phyloP scores from a whole-genome alignment of 345 rosid species.

The Punica granatum region DNA sequence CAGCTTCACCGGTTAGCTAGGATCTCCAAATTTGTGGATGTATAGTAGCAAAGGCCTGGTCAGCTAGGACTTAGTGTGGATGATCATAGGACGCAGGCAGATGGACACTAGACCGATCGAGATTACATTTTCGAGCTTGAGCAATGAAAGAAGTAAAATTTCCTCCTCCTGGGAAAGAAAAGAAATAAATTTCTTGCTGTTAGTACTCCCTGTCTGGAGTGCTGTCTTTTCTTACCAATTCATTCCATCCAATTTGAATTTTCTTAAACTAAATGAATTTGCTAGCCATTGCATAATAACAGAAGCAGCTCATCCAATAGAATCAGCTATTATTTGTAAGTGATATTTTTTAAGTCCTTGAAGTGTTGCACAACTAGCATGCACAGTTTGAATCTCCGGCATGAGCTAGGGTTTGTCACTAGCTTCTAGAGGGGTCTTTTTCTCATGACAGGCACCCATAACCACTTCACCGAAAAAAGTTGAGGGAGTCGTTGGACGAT shows the following conservation, averaged over 20 bases:
- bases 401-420: neutral
- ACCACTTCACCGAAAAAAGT: conserved; percentile 1
- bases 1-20: neutral
- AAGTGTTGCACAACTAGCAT: neutral
- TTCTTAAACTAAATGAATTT: neutral
- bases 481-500: neutral
- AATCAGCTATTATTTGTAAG: neutral
- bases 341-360: neutral
- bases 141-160: neutral
- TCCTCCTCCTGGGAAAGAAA: neutral
- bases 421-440: neutral
- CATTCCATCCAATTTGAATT: neutral
- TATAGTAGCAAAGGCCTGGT: neutral
- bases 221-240: neutral
- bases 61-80: neutral
- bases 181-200: neutral
- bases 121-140: neutral
- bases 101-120: neutral
- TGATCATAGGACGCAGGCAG: neutral
- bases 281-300: neutral
- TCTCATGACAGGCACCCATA: neutral
- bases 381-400: neutral
- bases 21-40: neutral
- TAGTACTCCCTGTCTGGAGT: neutral
- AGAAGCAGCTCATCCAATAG: neutral